Base-by-base conservation (phyloP, 108 stramenopile genomes). In the Cyclotella distinguenda region DNA sequence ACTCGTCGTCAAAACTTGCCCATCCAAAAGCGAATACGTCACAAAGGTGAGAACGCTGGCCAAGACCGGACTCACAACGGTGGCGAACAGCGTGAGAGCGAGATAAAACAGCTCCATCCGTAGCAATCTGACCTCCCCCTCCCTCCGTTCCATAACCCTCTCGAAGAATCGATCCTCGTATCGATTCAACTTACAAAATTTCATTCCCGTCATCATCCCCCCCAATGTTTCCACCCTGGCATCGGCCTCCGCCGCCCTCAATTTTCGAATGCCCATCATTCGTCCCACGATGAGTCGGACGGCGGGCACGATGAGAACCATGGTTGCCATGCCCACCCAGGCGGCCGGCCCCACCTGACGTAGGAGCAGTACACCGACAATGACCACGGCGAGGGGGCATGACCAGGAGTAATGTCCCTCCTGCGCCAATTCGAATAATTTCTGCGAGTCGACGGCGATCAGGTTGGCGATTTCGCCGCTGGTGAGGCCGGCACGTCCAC, bases 341-440 rank as follows among this genome's bases (percentile, higher is more conserved):
- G 85, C 84, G 0, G 78, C 57, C 11, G 78, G 78, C 0, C 93
- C 93, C 51, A 93, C 19, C 4, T 85, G 58, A 1, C 80, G 19
- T 7, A 83, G 43, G 38, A 96, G 57, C 25, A 90, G 77, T 12
- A 82, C 60, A 4, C 78, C 68, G 3, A 94, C 93, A 4, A 96
- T 49, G 4, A 82, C 32, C 64, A 94, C 79, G 39, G 77, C 77
- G 8, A 96, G 49, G 13, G 93, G 95, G 32, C 89, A 70, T 31
- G 82, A 70, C 95, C 95, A 96, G n/a, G 58, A 30, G 18, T 56
- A 74, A 80, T 95, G 91, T 0, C 82, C 85, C 40, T 91, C 89
- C 64, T 88, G 89, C 10, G 82, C 61, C 9, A 88, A 78, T 79
- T 91, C 90, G 64, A 83, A 88, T n/a, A 91, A 48, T 57, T 90